Evolutionary conservation across 2,329 filamentous ascomycete genomes (phyloP), one percentile per base, ranked within the genome.

Genomic region (Exophiala sp.): DNA sequence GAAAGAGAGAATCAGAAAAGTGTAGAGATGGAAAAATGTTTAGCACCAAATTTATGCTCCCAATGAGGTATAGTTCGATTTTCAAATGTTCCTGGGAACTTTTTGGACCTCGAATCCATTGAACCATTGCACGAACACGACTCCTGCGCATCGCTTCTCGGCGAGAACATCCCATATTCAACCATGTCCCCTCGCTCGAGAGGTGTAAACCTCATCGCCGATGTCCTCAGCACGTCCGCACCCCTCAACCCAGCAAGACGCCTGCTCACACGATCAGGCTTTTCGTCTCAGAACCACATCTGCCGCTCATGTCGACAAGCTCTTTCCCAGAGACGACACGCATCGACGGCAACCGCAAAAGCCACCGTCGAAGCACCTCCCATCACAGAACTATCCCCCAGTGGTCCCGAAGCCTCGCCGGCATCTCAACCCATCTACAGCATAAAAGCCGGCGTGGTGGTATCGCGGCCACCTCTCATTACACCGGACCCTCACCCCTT

Each of bases 391-490:
- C 36, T 60, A 5, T 56, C 59, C 7, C 54, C 76, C 43, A 68
- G 72, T 29, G 63, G 72, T 50, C 66, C 72, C 44, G 61, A 72
- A 57, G 64, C 72, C 42, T 69, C 69, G 54, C 64, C 66, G 49
- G 65, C 64, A 65, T 65, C 67, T 58, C 66, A 64, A 65, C 69
- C 68, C 33, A 65, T 66, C 57, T 71, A 79, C 72, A 70, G 68
- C 61, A 71, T 81, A 67, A 75, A 79, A 62, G 79, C 85, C 54
- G 88, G 89, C 60, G 79, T 96, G 55, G 83, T 97, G 63, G 84
- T 99, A 60, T 94, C 91, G 42, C 89, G 94, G 24, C 84, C 94
- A 44, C 94, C 94, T 5, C 78, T 95, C 55, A 79, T 99, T 65
- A 97, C 94, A 21, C 87, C 88, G 62, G 79, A 87, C 57, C 85